These are phyloP conservation scores for Agapanthus africanus DNA, from an alignment of 106 monocot genomes.

Conservation along the genomic window DNA sequence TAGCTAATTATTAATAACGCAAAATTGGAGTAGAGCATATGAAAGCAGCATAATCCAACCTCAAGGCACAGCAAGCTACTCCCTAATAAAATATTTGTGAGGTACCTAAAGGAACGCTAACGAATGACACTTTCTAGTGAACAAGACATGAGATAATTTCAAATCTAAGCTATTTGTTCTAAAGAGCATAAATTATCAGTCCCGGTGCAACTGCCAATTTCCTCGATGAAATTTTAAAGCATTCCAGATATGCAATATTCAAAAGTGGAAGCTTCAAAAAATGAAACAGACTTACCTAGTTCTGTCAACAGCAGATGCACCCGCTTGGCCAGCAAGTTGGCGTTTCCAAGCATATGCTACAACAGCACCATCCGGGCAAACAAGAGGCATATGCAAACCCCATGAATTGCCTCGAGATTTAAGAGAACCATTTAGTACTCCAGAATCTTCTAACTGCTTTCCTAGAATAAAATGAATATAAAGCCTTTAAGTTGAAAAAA, in stretches of 20 bases:
- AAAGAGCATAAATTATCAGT: not conserved
- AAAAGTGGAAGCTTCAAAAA: not conserved
- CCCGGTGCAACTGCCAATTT: too few species aligned
- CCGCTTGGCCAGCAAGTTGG: conserved; percentile 96
- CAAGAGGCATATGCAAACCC: conserved; percentile 99
- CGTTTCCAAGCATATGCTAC: conserved; percentile 99
- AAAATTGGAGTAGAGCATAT: not conserved
- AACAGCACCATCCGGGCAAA: conserved; percentile 95
- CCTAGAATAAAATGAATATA: conserved; percentile 39
- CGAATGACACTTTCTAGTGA: too few species aligned
- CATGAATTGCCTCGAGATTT: conserved; percentile 86
- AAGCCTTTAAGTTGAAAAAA: not conserved
- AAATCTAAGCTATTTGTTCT: not conserved
- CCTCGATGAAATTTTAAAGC: not conserved
- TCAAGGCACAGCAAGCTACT: too few species aligned
- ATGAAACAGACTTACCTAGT: conserved; percentile 47
- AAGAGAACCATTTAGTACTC: conserved; percentile 67
- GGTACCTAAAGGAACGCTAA: too few species aligned
- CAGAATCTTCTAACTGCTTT: conserved; percentile 90
- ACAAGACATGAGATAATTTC: not conserved
- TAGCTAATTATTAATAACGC: not conserved
- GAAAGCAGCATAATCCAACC: not conserved
- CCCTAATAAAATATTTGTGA: too few species aligned
- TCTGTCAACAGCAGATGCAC: conserved; percentile 98
- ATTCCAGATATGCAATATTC: not conserved